Evolutionary conservation across 805 yeast species (phyloP).

Genomic region (Wickerhamomyces bovis): DNA sequence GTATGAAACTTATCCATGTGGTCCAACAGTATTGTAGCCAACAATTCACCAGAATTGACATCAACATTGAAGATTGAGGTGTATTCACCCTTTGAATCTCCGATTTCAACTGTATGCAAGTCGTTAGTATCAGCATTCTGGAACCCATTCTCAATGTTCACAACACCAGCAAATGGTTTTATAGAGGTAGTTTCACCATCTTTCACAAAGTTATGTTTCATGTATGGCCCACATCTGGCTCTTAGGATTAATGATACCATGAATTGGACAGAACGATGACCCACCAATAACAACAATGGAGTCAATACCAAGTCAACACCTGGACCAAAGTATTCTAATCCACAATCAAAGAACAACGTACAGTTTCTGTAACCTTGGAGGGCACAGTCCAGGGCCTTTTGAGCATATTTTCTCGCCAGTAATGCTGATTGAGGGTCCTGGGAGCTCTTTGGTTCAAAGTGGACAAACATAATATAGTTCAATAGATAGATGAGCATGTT

Average conservation of each 20-base stretch:
- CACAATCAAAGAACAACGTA: slow-evolving; percentile 34
- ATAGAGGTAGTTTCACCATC: background rate
- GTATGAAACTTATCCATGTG: slow-evolving; percentile 38
- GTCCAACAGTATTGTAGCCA: slow-evolving; percentile 31
- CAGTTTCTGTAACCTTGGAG: slow-evolving; percentile 38
- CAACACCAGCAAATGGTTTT: slow-evolving; percentile 14
- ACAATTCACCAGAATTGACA: slow-evolving; percentile 30
- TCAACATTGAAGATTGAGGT: slow-evolving; percentile 28
- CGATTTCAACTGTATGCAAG: slow-evolving; percentile 14
- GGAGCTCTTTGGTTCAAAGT: slow-evolving; percentile 36
- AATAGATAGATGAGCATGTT: slow-evolving; percentile 45
- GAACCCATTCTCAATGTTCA: slow-evolving; percentile 5
- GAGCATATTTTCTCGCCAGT: slow-evolving; percentile 35
- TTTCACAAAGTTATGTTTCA: slow-evolving; percentile 16
- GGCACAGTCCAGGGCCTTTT: slow-evolving; percentile 35
- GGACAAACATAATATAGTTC: slow-evolving; percentile 43
- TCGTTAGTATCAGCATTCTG: slow-evolving; percentile 19
- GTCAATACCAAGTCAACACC: slow-evolving; percentile 42
- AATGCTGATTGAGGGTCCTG: slow-evolving; percentile 28
- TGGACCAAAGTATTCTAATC: slow-evolving; percentile 27
- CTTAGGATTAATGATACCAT: slow-evolving; percentile 50
- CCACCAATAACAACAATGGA: slow-evolving; percentile 45
- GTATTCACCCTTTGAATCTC: slow-evolving; percentile 18
- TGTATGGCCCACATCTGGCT: slow-evolving; percentile 38
- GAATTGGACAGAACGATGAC: slow-evolving; percentile 53